A percentile compares a stretch with the other conserved stretches of the same genome.
Conservation (phyloP, 345 rosid genomes). For the Anacardium occidentale region DNA sequence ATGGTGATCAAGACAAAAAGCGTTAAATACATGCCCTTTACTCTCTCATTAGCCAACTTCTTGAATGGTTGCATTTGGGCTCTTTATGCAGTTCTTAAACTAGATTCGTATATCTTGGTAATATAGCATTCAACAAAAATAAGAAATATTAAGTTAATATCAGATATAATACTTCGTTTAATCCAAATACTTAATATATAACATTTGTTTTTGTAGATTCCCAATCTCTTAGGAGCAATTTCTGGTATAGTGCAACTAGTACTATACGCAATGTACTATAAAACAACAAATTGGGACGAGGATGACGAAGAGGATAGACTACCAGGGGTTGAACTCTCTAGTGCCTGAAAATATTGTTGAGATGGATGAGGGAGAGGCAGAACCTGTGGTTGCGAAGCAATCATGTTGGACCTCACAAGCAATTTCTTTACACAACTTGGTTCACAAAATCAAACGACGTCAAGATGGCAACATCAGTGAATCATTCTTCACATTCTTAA, state of each 20-base stretch:
- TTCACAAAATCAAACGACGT: too few relatives aligned
- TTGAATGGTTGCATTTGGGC: constrained; percentile 60
- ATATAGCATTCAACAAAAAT: background rate
- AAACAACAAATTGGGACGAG: constrained; percentile 45
- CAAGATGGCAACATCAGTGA: too few relatives aligned
- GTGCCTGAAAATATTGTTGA: too few relatives aligned
- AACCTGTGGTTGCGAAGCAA: too few relatives aligned
- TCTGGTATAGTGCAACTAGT: constrained; percentile 53
- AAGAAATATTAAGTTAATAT: too few relatives aligned
- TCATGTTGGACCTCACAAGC: too few relatives aligned
- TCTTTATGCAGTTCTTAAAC: constrained; percentile 48
- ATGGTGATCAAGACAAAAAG: constrained; percentile 72
- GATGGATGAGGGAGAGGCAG: too few relatives aligned
- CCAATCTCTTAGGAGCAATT: constrained; percentile 50
- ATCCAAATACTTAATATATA: background rate
- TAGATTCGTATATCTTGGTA: constrained; percentile 65
- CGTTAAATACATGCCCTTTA: constrained; percentile 85
- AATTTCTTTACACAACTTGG: too few relatives aligned
- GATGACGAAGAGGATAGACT: constrained; percentile 18
- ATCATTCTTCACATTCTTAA: too few relatives aligned
- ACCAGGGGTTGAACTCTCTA: constrained; percentile 32
- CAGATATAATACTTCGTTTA: too few relatives aligned
- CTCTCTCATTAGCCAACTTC: constrained; percentile 50
- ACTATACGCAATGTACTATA: constrained; percentile 40
- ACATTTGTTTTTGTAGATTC: constrained; percentile 25